A percentile compares a stretch with the other conserved stretches of the same genome.
Conservation (phyloP, 352 stramenopile genomes). For the Pythium pyrilobum region DNA sequence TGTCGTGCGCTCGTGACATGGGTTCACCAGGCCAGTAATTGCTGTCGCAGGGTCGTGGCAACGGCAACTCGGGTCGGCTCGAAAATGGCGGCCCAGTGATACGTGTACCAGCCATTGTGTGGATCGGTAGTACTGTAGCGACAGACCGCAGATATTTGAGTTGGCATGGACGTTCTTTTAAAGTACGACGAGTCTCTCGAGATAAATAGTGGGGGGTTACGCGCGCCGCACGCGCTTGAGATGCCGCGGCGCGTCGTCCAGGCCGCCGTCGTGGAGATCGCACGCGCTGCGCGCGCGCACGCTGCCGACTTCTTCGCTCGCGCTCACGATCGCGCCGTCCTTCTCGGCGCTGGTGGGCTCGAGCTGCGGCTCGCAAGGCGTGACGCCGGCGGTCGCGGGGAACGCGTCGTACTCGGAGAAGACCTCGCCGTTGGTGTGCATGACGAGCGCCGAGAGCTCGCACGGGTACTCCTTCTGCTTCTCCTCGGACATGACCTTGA, state of each 20-base stretch:
- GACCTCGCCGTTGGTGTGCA: slow-evolving; percentile 20
- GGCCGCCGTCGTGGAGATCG: slow-evolving; percentile 13
- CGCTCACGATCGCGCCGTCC: background rate
- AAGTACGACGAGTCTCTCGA: background rate
- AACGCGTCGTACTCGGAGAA: slow-evolving; percentile 25
- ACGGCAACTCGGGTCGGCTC: slow-evolving; percentile 9
- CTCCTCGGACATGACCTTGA: slow-evolving; percentile 35
- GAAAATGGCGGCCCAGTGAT: too few relatives aligned
- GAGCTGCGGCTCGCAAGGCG: background rate
- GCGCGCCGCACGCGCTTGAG: slow-evolving; percentile 16
- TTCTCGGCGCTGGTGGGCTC: background rate
- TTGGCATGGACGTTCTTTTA: too few relatives aligned
- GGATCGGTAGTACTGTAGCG: too few relatives aligned
- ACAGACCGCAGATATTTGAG: too few relatives aligned
- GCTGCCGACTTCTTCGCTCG: slow-evolving; percentile 1
- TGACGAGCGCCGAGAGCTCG: slow-evolving; percentile 34
- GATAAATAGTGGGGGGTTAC: slow-evolving; percentile 11
- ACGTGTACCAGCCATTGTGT: too few relatives aligned
- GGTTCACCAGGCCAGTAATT: slow-evolving; percentile 6
- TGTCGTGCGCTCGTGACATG: slow-evolving; percentile 9
- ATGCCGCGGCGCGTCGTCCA: slow-evolving; percentile 5
- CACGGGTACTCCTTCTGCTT: slow-evolving; percentile 44
- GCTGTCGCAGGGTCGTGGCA: slow-evolving; percentile 3
- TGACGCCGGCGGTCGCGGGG: background rate
- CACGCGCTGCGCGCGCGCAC: slow-evolving; percentile 8